Evolutionary conservation across 345 rosid species (phyloP), one percentile per base, ranked within the genome.

Genomic region (Acer campestre): DNA sequence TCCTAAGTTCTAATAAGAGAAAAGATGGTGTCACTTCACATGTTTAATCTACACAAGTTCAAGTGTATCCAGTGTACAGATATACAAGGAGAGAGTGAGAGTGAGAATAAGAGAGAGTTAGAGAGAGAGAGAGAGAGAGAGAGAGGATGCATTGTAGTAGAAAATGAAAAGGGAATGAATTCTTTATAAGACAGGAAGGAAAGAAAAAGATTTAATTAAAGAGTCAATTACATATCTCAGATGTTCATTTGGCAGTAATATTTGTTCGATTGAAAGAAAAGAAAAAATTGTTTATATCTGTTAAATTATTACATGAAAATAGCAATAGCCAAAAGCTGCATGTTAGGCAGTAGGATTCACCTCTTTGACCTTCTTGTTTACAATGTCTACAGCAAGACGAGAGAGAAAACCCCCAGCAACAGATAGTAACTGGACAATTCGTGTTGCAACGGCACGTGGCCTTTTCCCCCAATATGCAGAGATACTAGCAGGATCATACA

Each of bases 381-480:
- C 88, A 31, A 95, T 70, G 80, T 95, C 99, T 82, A 67, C 74
- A 25, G 88, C 90, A 27, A 93, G 22, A 23, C 90, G 93, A 4
- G 99, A 95, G 73, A 95, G 97, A 82, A 95, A 95, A 61, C 98
- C 98, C 40, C 99, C 99, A 0, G 97, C 98, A 49, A 95, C 99
- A 31, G 99, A 91, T 8, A 92, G 85, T 49, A 95, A 83, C 79
- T 95, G 99, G 56, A 93, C 79, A 84, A 82, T 70, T n/a, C 98
- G 86, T 27, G 94, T 92, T 29, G 92, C 97, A 82, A 95, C 98
- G 13, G 98, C 97, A 58, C 91, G 94, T 2, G 98, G 98, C 3
- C 98, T 90, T 80, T 91, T 95, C n/a, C 98, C 99, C 99, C 99
- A 95, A 35, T 92, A 93, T 18, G 89, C 91, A 73, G 98, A 82